These are phyloP conservation scores for Vachellia pachyceras DNA, from an alignment of 306 rosid genomes.

Conservation along the genomic window DNA sequence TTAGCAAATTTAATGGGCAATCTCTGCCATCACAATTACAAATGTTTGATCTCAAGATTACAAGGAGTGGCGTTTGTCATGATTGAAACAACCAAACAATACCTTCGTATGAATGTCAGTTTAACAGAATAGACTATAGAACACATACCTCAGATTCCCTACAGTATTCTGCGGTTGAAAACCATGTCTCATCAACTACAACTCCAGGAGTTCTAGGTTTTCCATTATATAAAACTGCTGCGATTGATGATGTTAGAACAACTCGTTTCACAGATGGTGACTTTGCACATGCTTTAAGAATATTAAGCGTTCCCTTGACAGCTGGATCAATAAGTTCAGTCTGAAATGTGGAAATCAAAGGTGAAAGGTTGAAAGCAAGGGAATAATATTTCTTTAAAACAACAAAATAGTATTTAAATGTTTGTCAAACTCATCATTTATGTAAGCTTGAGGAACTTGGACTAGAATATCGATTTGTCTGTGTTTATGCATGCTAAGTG, in stretches of 20 bases:
- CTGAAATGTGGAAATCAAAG: not conserved
- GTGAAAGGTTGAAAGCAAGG: not conserved
- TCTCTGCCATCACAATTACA: no score
- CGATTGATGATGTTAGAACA: not conserved
- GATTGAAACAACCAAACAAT: no score
- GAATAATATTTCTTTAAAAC: no score
- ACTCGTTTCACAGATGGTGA: not conserved
- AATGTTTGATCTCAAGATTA: no score
- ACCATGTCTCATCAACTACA: conserved; percentile 3
- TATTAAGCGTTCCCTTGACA: not conserved
- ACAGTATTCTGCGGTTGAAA: not conserved
- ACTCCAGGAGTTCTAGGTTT: not conserved
- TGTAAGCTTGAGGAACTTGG: not conserved
- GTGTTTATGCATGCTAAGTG: no score
- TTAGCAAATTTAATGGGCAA: no score
- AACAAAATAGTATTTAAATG: not conserved
- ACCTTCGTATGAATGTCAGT: not conserved
- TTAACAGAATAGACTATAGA: not conserved
- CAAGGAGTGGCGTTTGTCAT: no score
- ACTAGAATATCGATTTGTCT: no score
- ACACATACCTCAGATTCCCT: not conserved
- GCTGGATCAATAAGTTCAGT: not conserved
- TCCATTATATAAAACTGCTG: not conserved
- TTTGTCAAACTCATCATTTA: not conserved
- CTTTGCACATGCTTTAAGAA: not conserved